These are phyloP conservation scores for Curvularia eragrostidis DNA, from an alignment of 2,329 filamentous ascomycete genomes.

Conservation along the genomic window DNA sequence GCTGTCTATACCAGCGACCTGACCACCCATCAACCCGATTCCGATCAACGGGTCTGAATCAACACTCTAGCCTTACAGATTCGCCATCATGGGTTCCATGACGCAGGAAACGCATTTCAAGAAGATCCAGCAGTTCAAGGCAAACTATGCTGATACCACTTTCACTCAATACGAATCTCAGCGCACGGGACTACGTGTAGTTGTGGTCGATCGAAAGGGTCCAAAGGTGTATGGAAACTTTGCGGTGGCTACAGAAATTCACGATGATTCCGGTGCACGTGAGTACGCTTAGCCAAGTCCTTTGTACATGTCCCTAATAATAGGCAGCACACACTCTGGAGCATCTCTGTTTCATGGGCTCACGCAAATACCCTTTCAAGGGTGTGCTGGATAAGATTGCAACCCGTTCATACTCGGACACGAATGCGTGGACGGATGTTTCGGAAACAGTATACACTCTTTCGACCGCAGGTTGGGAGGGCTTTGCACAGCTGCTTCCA, in stretches of 20 bases:
- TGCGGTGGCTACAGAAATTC: conserved; percentile 93
- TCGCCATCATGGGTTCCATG: conserved; percentile 40
- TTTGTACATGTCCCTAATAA: conserved; percentile 12
- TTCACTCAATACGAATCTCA: conserved; percentile 97
- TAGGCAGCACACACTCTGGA: conserved; percentile 57
- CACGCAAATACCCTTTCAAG: conserved; percentile 91
- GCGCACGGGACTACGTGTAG: conserved; percentile 90
- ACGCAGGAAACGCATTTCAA: conserved; percentile 69
- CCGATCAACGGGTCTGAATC: not conserved
- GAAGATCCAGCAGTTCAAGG: conserved; percentile 82
- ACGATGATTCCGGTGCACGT: conserved; percentile 92
- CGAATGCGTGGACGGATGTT: conserved; percentile 96
- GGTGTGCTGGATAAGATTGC: conserved; percentile 93
- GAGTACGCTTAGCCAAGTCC: conserved; percentile 15
- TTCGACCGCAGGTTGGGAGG: conserved; percentile 95
- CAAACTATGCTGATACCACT: conserved; percentile 85
- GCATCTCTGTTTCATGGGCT: conserved; percentile 70
- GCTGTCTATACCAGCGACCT: conserved; percentile 17
- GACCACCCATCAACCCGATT: conserved; percentile 8
- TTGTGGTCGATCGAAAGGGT: conserved; percentile 89
- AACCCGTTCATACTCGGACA: conserved; percentile 88
- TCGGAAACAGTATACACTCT: conserved; percentile 97
- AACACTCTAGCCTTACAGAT: conserved; percentile 5
- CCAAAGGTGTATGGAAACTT: conserved; percentile 94
- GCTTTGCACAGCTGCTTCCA: conserved; percentile 90